These are phyloP conservation scores for Podospora anserina DNA, from an alignment of 495 filamentous ascomycete genomes.

Conservation along the genomic window DNA sequence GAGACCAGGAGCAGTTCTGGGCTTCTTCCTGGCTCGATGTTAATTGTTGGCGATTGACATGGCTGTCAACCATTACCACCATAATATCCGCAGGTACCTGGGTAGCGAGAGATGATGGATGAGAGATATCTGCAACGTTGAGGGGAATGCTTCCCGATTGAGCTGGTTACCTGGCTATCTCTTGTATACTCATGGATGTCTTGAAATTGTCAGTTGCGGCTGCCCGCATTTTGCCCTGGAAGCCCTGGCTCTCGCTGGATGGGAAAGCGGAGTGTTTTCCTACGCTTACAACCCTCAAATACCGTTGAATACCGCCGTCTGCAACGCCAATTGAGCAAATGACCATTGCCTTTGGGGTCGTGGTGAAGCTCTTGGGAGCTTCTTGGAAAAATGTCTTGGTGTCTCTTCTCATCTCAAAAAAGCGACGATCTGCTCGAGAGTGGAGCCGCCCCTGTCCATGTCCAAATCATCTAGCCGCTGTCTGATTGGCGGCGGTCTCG, in stretches of 20 bases:
- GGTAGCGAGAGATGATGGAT: too few species aligned
- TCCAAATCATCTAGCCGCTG: constrained; percentile 14
- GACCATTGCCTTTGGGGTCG: background rate
- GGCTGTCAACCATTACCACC: background rate
- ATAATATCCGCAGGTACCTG: background rate
- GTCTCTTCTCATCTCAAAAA: background rate
- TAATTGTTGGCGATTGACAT: constrained; percentile 8
- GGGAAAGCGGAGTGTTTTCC: constrained; percentile 8
- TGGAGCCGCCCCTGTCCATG: background rate
- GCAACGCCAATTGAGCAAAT: constrained; percentile 13
- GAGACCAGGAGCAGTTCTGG: background rate
- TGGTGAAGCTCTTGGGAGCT: constrained; percentile 4
- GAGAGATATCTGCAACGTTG: background rate
- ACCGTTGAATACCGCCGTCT: background rate
- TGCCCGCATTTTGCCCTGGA: background rate
- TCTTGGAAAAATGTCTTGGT: background rate
- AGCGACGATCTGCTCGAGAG: constrained; percentile 10
- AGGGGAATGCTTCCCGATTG: constrained; percentile 8
- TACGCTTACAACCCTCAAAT: constrained; percentile 11
- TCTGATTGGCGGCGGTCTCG: constrained; percentile 15
- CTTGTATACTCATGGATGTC: background rate
- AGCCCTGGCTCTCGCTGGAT: background rate
- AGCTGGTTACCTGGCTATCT: background rate
- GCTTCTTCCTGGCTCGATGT: constrained; percentile 10
- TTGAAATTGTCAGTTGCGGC: constrained; percentile 2